Base-by-base conservation (phyloP, 306 rosid genomes). In the Geum urbanum region DNA sequence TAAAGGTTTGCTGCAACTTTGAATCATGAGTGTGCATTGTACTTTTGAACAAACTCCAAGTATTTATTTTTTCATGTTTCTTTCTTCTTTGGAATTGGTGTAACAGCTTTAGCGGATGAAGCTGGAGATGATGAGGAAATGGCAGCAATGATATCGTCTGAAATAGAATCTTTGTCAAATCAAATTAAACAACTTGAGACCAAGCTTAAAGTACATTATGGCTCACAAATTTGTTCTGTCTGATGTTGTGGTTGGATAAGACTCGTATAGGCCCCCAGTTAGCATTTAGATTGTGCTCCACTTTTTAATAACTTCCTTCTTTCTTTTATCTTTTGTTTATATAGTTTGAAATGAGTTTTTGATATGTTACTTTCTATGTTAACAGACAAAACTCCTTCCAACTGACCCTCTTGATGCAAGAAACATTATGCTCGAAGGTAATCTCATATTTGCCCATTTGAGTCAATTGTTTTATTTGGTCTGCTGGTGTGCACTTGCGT, bases 391-490 rank as follows among this genome's bases (percentile, higher is more conserved):
- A 45, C 86, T 94, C 61, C 91, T 94, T 70, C 99, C 99, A 62
- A 87, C 84, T 64, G 99, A 94, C 84, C 97, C 99, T 79, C 86
- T 94, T 69, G 99, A 94, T 83, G 96, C 87, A 32, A 91, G 95
- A 83, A 94, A 94, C 80, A 94, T 94, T 61, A 78, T 94, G 97
- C 90, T 94, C 69, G 99, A 94, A 91, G 99, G 99, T 94, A 81
- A 73, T 66, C 7, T 18, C 66, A 71, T 65, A 70, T 72, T 74
- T 51, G 16, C 53, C 72, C 32, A 53, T 9, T 20, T 8, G 27
- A 20, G 47, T 54, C 13, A 11, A 41, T 8, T 69, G 15, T 22
- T 41, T 18, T 18, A 22, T 41, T 39, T 20, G 16, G 22, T 54
- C 55, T 3, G 19, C 15, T 4, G 8, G 53, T 10, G 11, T 9